Evolutionary conservation across 169 alveolate genomes (phyloP).

Genomic region (Plasmodium yoelii): DNA sequence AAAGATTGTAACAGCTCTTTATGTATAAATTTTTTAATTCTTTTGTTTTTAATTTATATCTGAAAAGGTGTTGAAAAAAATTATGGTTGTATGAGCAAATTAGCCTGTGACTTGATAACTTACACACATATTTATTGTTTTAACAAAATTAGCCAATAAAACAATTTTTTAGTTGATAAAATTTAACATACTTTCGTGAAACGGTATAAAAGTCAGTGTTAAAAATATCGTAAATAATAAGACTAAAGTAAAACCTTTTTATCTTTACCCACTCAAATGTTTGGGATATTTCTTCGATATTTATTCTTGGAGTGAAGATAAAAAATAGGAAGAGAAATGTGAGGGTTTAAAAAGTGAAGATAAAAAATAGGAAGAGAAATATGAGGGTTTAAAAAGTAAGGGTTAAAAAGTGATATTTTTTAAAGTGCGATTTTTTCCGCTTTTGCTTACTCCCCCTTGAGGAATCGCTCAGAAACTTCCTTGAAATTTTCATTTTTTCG

Average conservation of each 20-base stretch:
- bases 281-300: slow-evolving; percentile 50
- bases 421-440: too few relatives aligned
- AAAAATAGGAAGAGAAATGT: background rate
- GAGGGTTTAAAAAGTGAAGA: too few relatives aligned
- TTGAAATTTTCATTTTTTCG: background rate
- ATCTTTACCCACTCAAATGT: slow-evolving; percentile 67
- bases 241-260: slow-evolving; percentile 54
- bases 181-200: slow-evolving; percentile 11
- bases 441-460: slow-evolving; percentile 40
- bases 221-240: slow-evolving; percentile 50
- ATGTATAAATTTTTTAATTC: slow-evolving; percentile 35
- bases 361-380: background rate
- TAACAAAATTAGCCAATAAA: too few relatives aligned
- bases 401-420: too few relatives aligned
- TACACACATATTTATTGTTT: too few relatives aligned
- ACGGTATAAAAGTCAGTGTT: slow-evolving; percentile 41
- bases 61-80: background rate
- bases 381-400: too few relatives aligned
- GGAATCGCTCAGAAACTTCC: slow-evolving; percentile 3
- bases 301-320: slow-evolving; percentile 4
- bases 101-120: background rate
- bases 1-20: slow-evolving; percentile 27
- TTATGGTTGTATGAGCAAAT: background rate
- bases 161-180: too few relatives aligned
- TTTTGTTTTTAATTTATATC: slow-evolving; percentile 45